Evolutionary conservation across 73 alveolate species (phyloP).

Genomic region (Blepharisma japonicum): DNA sequence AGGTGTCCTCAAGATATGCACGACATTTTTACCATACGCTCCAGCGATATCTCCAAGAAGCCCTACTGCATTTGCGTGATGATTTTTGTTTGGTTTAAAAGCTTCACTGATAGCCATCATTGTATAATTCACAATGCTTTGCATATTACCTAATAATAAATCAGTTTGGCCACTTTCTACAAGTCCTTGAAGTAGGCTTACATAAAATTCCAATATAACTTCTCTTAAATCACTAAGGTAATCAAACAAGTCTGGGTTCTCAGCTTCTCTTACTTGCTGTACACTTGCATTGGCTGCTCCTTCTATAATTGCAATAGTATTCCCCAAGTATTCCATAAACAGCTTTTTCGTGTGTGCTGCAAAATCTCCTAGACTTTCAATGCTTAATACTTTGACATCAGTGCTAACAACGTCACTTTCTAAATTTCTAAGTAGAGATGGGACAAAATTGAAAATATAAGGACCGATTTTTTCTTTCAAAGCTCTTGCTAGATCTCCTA

Average conservation of each 20-base stretch:
- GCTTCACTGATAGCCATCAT: background rate
- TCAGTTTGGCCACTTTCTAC: background rate
- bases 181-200: background rate
- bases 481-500: constrained; percentile 29
- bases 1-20: background rate
- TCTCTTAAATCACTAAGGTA: background rate
- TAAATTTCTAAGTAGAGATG: background rate
- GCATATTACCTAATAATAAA: background rate
- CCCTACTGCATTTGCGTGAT: background rate
- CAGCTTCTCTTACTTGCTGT: background rate
- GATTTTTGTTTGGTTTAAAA: background rate
- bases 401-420: background rate
- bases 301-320: background rate
- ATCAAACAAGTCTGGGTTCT: constrained; percentile 30
- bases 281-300: background rate
- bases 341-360: background rate
- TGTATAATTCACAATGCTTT: background rate
- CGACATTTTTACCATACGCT: background rate
- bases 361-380: constrained; percentile 23
- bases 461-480: background rate
- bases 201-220: background rate
- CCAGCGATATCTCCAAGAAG: constrained; percentile 12
- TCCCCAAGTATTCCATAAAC: constrained; percentile 12
- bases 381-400: background rate
- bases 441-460: constrained; percentile 4